These are phyloP conservation scores for Alternaria novae-zelandiae DNA, from an alignment of 2,329 filamentous ascomycete species.

Conservation along the genomic window DNA sequence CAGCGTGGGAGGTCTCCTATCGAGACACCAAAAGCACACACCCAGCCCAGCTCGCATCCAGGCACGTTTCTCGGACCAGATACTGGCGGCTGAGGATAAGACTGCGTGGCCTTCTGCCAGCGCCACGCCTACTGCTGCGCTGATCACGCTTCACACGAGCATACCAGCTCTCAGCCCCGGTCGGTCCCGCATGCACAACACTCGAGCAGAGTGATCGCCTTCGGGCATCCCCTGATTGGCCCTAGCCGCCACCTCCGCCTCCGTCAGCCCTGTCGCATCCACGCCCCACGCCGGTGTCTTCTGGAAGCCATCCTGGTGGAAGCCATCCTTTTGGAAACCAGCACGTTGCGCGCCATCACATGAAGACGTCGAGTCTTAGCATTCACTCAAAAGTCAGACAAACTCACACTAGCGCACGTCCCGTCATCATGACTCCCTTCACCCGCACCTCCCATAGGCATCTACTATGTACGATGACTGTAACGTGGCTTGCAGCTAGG, in stretches of 20 bases:
- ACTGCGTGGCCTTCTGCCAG: conserved; percentile 2
- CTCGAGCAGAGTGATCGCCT: conserved; percentile 13
- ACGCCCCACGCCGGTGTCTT: conserved; percentile 17
- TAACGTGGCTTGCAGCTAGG: not conserved
- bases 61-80: conserved; percentile 14
- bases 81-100: conserved; percentile 7
- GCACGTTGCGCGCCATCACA: not conserved
- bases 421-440: not conserved
- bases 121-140: not conserved
- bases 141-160: not conserved
- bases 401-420: not conserved
- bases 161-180: conserved; percentile 1
- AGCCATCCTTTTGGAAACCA: not conserved
- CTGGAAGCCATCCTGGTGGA: conserved; percentile 5
- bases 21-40: conserved; percentile 11
- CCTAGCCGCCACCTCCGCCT: conserved; percentile 14
- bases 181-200: conserved; percentile 16
- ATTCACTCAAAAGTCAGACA: not conserved
- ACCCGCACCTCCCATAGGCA: not conserved
- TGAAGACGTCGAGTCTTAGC: not conserved
- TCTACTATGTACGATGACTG: conserved; percentile 1
- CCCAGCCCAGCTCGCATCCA: conserved; percentile 4
- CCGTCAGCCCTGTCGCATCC: conserved; percentile 18
- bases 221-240: conserved; percentile 21
- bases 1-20: conserved; percentile 27